These are phyloP conservation scores for Starmera quercuum DNA, from an alignment of 805 yeast genomes.

Conservation along the genomic window DNA sequence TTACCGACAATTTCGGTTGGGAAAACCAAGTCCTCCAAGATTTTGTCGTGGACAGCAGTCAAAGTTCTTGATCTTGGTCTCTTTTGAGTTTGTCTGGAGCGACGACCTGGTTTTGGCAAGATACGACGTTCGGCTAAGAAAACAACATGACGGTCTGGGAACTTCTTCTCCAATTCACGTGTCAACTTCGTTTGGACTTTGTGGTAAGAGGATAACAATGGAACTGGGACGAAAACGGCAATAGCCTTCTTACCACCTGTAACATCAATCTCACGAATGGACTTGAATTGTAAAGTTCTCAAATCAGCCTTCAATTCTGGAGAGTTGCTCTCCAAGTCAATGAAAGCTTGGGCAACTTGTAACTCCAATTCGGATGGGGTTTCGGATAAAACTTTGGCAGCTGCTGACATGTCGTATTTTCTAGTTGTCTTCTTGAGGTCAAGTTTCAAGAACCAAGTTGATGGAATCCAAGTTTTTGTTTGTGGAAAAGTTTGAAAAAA, in stretches of 20 bases:
- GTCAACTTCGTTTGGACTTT: conserved; percentile 95
- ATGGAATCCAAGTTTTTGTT: too few species aligned
- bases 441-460: too few species aligned
- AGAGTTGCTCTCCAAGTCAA: conserved; percentile 89
- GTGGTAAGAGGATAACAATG: conserved; percentile 88
- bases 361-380: conserved; percentile 98
- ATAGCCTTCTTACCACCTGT: conserved; percentile 98
- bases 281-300: conserved; percentile 97
- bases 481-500: too few species aligned
- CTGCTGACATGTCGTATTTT: conserved; percentile 81
- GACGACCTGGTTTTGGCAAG: conserved; percentile 97
- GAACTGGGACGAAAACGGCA: conserved; percentile 97
- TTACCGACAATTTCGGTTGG: conserved; percentile 99
- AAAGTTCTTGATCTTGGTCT: conserved; percentile 99
- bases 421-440: not conserved
- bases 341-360: conserved; percentile 98
- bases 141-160: conserved; percentile 99
- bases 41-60: conserved; percentile 96
- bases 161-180: conserved; percentile 99
- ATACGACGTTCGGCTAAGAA: conserved; percentile 99
- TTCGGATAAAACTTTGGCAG: conserved; percentile 88
- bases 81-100: conserved; percentile 90
- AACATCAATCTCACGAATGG: conserved; percentile 95
- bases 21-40: conserved; percentile 98
- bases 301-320: conserved; percentile 96